phyloP scores from a whole-genome alignment of 2,329 filamentous ascomycete species.

The Aspergillus awamori region DNA sequence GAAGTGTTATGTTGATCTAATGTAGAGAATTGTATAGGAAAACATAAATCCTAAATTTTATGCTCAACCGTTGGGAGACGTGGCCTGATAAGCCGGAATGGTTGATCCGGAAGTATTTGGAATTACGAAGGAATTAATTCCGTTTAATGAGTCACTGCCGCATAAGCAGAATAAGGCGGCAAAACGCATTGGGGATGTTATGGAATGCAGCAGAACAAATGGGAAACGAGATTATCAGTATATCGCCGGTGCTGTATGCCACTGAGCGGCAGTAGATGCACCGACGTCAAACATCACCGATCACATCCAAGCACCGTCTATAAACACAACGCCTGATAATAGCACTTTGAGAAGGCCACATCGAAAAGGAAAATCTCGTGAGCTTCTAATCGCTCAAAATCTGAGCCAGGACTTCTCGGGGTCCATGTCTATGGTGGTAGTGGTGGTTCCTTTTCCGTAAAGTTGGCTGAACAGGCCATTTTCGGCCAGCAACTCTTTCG shows the following conservation, averaged over 20 bases:
- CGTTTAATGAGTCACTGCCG: neutral
- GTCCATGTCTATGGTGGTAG: neutral
- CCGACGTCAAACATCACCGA: neutral
- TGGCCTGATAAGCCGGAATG: neutral
- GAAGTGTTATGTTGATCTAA: too few relatives aligned
- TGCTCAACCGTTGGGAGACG: neutral
- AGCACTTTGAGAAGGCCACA: neutral
- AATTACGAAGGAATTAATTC: slow-evolving; percentile 3
- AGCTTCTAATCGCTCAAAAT: neutral
- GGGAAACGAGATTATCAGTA: neutral
- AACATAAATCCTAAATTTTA: neutral
- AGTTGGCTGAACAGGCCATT: neutral
- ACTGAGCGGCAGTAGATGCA: neutral
- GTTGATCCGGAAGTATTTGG: slow-evolving; percentile 1
- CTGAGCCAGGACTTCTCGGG: neutral
- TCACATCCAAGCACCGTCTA: neutral
- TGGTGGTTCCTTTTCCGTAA: neutral
- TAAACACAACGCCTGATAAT: neutral
- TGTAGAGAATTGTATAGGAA: too few relatives aligned
- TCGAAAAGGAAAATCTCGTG: neutral
- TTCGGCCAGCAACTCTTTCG: neutral
- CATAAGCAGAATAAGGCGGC: neutral
- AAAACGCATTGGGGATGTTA: neutral
- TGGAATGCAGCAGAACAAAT: neutral
- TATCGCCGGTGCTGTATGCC: neutral